Evolutionary conservation across 176 grass and related monocot species (phyloP).

Genomic region (Cocos nucifera): DNA sequence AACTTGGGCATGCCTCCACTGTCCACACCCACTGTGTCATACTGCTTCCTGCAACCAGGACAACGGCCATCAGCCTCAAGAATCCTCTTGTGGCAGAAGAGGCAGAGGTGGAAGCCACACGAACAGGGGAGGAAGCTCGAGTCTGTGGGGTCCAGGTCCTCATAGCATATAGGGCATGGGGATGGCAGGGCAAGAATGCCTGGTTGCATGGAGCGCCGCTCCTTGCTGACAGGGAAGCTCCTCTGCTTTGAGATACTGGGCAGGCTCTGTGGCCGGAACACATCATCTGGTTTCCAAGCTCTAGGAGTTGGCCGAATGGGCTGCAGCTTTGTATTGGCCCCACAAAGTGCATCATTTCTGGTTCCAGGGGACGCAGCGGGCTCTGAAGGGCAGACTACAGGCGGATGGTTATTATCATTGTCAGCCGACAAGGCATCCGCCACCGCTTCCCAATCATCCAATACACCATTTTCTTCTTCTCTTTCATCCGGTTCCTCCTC

Average conservation of each 20-base stretch:
- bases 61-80: constrained; percentile 14
- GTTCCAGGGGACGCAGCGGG: not conserved
- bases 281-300: constrained; percentile 7
- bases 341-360: not conserved
- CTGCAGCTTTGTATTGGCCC: not conserved
- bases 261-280: not conserved
- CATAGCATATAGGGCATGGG: constrained; percentile 12
- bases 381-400: not conserved
- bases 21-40: not conserved
- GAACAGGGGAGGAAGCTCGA: constrained; percentile 16
- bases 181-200: constrained; percentile 6
- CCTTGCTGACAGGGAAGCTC: not conserved
- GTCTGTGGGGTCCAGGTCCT: constrained; percentile 13
- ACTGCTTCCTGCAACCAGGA: constrained; percentile 17
- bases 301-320: not conserved
- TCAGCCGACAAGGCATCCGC: not conserved
- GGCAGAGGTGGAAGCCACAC: constrained; percentile 17
- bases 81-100: constrained; percentile 16
- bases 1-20: not conserved
- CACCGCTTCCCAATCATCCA: constrained; percentile 13
- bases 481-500: not conserved
- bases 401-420: not conserved
- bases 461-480: not conserved
- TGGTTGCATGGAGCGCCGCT: not conserved
- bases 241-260: constrained; percentile 2